Evolutionary conservation across 208 protist genomes (phyloP), one percentile per base, ranked within the genome.

Genomic region (Leishmania guyanensis): DNA sequence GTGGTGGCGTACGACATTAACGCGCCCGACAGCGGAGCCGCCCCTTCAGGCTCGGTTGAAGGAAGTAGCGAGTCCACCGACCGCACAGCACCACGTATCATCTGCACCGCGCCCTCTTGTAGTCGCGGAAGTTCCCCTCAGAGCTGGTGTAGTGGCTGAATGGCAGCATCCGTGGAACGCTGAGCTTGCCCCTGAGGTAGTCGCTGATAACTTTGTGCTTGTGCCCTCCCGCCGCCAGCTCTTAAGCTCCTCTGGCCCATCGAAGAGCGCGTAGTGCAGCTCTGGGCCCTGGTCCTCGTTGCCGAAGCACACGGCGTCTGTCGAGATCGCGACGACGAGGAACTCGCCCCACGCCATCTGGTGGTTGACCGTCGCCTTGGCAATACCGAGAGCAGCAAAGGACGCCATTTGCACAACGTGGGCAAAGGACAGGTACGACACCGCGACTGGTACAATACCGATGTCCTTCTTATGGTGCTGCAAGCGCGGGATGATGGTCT

Each of bases 71-170:
- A 6, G 70, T 81, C 29, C 81, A 76, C 64, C 81, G 76, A 20
- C 84, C 78, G 26, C 84, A 87, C 6, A 79, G 79, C 22, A 87
- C 84, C 6, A 77, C 80, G 76, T 87, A 87, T 36, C 79, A 75
- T 17, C 79, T 75, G 33, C 84, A 87, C 75, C 84, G 74, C 58
- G 79, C 84, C 84, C 84, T 81, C 79, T 87, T 87, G 79, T 84
- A 84, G 79, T 81, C 73, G 39, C 54, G 74, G 71, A 74, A 86
- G 75, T 86, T 79, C 64, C 79, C 62, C 66, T 50, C 68, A 43
- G 64, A 78, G 75, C 83, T 58, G 36, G 83, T 86, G 75, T 83
- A 82, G 39, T 82, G 56, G 22, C 70, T 78, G 62, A 83, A 83
- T 17, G 77, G 62, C 51, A 72, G 46, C 68, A 86, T 74, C 29